Evolutionary conservation across 768 basidiomycete genomes (phyloP).

Genomic region (Lactarius quietus): DNA sequence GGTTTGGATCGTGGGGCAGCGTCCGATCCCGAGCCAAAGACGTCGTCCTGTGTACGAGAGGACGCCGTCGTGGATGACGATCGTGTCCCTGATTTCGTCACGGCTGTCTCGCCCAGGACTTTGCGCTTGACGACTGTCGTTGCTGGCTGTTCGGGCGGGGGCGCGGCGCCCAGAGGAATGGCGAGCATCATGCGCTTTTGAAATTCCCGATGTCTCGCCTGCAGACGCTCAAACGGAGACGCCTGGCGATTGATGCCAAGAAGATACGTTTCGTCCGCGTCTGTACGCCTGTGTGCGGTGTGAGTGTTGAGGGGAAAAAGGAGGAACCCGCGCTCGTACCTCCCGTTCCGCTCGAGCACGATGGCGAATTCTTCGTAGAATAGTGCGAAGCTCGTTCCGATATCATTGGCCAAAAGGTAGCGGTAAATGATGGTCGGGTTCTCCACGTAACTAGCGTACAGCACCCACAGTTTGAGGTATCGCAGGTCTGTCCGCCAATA

Average conservation of each 20-base stretch:
- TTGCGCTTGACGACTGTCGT: slow-evolving; percentile 37
- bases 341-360: slow-evolving; percentile 74
- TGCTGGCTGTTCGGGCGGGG: slow-evolving; percentile 32
- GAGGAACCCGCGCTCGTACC: slow-evolving; percentile 46
- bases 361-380: slow-evolving; percentile 93
- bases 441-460: slow-evolving; percentile 92
- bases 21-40: slow-evolving; percentile 30
- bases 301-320: neutral
- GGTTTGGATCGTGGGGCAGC: slow-evolving; percentile 36
- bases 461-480: slow-evolving; percentile 91
- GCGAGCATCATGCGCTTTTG: slow-evolving; percentile 85
- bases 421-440: slow-evolving; percentile 83
- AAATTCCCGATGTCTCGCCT: slow-evolving; percentile 77
- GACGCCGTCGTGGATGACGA: slow-evolving; percentile 24
- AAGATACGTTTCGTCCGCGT: slow-evolving; percentile 87
- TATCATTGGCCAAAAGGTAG: slow-evolving; percentile 87
- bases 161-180: slow-evolving; percentile 28
- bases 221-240: slow-evolving; percentile 73
- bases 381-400: slow-evolving; percentile 74
- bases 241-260: slow-evolving; percentile 86
- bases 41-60: slow-evolving; percentile 28
- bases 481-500: slow-evolving; percentile 76
- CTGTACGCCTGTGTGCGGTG: slow-evolving; percentile 55
- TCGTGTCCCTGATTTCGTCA: slow-evolving; percentile 27
- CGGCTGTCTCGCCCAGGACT: slow-evolving; percentile 44